Evolutionary conservation across 352 stramenopile species (phyloP), one percentile per base, ranked within the genome.

Genomic region (Elongisporangium senticosum): DNA sequence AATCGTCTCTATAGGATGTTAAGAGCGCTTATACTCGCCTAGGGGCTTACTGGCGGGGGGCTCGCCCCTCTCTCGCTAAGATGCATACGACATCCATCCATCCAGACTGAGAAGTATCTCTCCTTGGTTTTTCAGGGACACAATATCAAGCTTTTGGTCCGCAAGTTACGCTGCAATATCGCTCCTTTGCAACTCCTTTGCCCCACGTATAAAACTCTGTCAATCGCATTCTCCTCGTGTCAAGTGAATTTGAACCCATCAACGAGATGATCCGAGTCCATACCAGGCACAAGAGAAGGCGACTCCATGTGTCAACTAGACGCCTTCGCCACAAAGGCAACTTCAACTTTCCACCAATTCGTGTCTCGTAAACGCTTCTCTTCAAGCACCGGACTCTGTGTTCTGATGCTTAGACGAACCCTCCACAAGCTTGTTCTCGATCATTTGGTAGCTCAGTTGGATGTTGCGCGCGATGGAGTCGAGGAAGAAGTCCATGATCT

Each of bases 351-450:
- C 48, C n/a, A 51, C n/a, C 4, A n/a, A 23, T 51, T 11, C 43
- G 7, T 50, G 17, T 22, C 43, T 50, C 3, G n/a, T 21, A 51
- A 21, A 51, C 21, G 0, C 14, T 20, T 10, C 2, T 50, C 17
- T 21, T 50, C 43, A 19, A 50, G 19, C 19, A 21, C 17, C 43
- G 43, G 43, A 33, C 20, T 11, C 13, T 43, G 4, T 3, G 26
- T 21, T 15, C 20, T 22, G 33, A 20, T 19, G 53, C 37, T 20
- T 26, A 0, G 13, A 15, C 48, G 23, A 40, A 2, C 37, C 47
- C 19, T 48, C 47, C 2, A 61, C 14, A 8, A 61, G 21, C 15
- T 48, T 6, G 28, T 61, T 61, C 56, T 61, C 48, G 19, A 61
- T 61, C 56, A 53, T 61, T 11, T 49, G 17, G 15, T 53, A 54